phyloP scores from a whole-genome alignment of 1,284 basidiomycete species.

The Pseudomicrostroma phylloplanum region DNA sequence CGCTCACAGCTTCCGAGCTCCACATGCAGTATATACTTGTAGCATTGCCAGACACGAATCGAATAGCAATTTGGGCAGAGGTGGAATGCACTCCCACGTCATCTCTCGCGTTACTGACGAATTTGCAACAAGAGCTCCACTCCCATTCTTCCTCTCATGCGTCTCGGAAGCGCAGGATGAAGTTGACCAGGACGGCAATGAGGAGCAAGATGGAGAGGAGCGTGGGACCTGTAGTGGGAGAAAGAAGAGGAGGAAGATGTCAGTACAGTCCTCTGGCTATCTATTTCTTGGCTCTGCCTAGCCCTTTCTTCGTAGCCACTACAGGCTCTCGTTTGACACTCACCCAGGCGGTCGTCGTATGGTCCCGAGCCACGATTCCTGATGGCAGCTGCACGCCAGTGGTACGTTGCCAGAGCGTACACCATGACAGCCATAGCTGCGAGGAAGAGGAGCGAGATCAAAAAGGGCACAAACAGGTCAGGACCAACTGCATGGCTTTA shows the following conservation, averaged over 20 bases:
- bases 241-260: neutral
- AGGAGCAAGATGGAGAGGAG: conserved; percentile 49
- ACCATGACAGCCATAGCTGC: conserved; percentile 92
- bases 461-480: conserved; percentile 11
- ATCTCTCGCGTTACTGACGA: no score
- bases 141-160: no score
- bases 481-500: neutral
- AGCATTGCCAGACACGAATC: no score
- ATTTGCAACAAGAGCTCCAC: no score
- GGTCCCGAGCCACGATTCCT: conserved; percentile 83
- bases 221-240: conserved; percentile 32
- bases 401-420: conserved; percentile 89
- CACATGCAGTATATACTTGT: no score
- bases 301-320: no score
- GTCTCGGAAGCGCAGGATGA: conserved; percentile 47
- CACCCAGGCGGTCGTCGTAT: conserved; percentile 88
- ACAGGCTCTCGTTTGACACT: conserved; percentile 5
- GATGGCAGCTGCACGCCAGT: conserved; percentile 92
- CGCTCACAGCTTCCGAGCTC: no score
- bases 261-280: neutral
- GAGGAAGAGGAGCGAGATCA: neutral
- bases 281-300: no score
- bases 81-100: no score
- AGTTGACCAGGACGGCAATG: conserved; percentile 50
- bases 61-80: no score